Conservation (phyloP, 2,329 filamentous ascomycete genomes). For the Botrytis aclada region DNA sequence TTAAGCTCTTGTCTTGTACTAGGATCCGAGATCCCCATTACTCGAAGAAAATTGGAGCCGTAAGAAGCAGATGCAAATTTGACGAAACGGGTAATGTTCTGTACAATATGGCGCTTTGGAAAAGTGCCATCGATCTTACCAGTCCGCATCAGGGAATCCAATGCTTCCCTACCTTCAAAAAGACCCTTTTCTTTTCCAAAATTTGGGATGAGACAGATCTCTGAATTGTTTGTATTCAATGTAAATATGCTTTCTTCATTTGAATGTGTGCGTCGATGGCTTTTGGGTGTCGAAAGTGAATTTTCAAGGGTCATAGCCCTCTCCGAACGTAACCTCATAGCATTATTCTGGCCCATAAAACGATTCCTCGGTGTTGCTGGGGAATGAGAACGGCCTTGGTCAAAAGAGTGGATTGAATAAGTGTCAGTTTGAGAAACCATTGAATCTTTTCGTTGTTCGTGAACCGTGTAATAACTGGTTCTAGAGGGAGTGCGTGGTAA, state of each 20-base stretch:
- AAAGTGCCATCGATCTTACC: constrained; percentile 58
- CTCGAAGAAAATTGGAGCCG: constrained; percentile 59
- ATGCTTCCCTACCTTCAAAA: constrained; percentile 31
- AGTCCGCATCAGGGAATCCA: constrained; percentile 40
- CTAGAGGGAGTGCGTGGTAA: constrained; percentile 44
- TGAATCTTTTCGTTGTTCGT: constrained; percentile 52
- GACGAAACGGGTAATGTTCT: constrained; percentile 63
- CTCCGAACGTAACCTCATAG: constrained; percentile 39
- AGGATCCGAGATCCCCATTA: constrained; percentile 59
- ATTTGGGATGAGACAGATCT: constrained; percentile 34
- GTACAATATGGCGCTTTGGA: constrained; percentile 56
- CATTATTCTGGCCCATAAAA: constrained; percentile 34
- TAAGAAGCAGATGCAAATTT: constrained; percentile 66
- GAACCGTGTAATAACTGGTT: constrained; percentile 50
- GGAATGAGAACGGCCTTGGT: constrained; percentile 45
- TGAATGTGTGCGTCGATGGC: constrained; percentile 36
- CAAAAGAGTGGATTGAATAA: constrained; percentile 49
- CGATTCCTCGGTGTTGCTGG: constrained; percentile 40
- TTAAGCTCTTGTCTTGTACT: constrained; percentile 39
- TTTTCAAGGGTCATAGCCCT: constrained; percentile 35
- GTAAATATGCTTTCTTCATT: constrained; percentile 56
- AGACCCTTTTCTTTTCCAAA: constrained; percentile 36
- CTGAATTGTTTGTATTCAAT: constrained; percentile 47
- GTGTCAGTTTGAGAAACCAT: constrained; percentile 55
- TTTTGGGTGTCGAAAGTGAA: constrained; percentile 30